These are phyloP conservation scores for Datisca glomerata DNA, from an alignment of 306 rosid genomes.

Conservation along the genomic window DNA sequence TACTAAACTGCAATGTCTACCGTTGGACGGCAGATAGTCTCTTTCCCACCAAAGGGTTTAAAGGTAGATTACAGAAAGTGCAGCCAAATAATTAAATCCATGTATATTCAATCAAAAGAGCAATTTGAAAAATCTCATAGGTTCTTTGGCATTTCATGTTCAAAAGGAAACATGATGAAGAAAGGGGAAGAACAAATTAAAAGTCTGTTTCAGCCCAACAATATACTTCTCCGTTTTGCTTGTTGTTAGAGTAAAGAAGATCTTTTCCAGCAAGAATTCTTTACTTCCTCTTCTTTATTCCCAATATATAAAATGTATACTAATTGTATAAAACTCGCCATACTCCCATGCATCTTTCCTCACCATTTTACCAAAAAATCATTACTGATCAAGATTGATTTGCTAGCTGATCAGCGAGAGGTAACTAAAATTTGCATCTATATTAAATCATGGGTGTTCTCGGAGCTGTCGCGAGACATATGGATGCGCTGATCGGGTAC, in stretches of 20 bases:
- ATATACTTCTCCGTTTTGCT: too few species aligned
- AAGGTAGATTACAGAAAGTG: too few species aligned
- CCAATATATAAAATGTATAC: background rate
- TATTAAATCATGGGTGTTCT: constrained; percentile 70
- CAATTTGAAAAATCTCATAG: too few species aligned
- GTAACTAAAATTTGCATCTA: background rate
- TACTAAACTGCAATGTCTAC: too few species aligned
- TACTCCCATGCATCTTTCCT: background rate
- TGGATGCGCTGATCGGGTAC: constrained; percentile 70
- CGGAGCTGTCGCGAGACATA: constrained; percentile 51
- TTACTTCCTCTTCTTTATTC: constrained; percentile 26
- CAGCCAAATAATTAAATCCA: too few species aligned
- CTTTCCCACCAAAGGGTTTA: too few species aligned
- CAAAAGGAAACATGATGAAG: too few species aligned
- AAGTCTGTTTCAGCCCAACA: too few species aligned
- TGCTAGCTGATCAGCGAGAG: background rate
- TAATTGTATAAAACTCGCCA: background rate
- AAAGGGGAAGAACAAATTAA: too few species aligned
- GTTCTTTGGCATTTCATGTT: too few species aligned
- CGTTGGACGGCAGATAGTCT: too few species aligned
- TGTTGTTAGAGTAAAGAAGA: constrained; percentile 39
- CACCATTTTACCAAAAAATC: background rate
- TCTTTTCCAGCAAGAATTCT: constrained; percentile 32
- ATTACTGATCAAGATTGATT: background rate
- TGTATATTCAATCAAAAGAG: too few species aligned